phyloP scores from a whole-genome alignment of 2,329 filamentous ascomycete species.

The Colletotrichum magnum region DNA sequence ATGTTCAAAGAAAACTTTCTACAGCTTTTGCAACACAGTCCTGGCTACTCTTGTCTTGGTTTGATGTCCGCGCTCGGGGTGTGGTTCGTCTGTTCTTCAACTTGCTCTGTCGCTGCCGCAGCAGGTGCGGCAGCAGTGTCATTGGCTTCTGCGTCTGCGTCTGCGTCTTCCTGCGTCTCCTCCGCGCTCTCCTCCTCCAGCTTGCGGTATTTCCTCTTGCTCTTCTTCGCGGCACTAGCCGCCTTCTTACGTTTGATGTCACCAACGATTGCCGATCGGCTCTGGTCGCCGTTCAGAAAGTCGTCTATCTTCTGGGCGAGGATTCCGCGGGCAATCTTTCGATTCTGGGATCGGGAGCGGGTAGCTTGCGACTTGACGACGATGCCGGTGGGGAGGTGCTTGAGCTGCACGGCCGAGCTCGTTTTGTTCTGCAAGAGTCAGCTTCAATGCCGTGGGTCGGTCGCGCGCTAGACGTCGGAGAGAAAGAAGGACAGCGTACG shows the following conservation, averaged over 20 bases:
- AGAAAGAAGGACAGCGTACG: slow-evolving; percentile 59
- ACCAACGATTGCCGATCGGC: slow-evolving; percentile 75
- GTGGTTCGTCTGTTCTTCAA: slow-evolving; percentile 27
- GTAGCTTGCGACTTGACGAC: slow-evolving; percentile 96
- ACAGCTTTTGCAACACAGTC: background rate
- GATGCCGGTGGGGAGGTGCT: slow-evolving; percentile 89
- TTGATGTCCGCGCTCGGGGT: slow-evolving; percentile 31
- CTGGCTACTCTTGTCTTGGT: slow-evolving; percentile 11
- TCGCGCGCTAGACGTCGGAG: background rate
- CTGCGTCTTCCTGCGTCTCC: slow-evolving; percentile 24
- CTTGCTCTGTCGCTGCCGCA: slow-evolving; percentile 18
- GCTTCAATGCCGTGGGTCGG: slow-evolving; percentile 11
- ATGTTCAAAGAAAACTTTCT: background rate
- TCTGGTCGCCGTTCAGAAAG: slow-evolving; percentile 78
- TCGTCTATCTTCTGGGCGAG: slow-evolving; percentile 83
- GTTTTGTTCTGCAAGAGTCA: slow-evolving; percentile 85
- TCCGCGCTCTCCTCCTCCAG: slow-evolving; percentile 65
- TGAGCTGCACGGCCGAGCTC: slow-evolving; percentile 92
- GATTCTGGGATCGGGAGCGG: slow-evolving; percentile 87
- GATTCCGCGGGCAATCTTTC: slow-evolving; percentile 84
- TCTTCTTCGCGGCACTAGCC: slow-evolving; percentile 86
- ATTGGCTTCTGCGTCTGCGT: slow-evolving; percentile 43
- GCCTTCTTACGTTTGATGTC: slow-evolving; percentile 77
- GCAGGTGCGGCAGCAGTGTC: slow-evolving; percentile 36
- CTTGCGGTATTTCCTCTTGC: slow-evolving; percentile 81